These are phyloP conservation scores for Graphium sp. DNA, from an alignment of 2,329 filamentous ascomycete species.

Conservation along the genomic window DNA sequence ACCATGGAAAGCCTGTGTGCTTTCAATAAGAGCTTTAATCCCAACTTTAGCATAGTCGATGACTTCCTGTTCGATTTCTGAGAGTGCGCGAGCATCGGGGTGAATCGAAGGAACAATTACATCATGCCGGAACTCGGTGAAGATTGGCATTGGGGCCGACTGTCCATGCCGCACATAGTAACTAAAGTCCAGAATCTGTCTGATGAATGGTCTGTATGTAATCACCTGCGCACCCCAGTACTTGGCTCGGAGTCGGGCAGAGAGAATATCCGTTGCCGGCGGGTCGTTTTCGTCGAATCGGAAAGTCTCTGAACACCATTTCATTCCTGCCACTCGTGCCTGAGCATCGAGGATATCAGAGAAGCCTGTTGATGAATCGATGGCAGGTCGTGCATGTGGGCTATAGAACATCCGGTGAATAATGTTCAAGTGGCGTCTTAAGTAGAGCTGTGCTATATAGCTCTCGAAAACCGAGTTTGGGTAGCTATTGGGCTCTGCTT, in stretches of 20 bases:
- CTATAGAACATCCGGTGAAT: slow-evolving; percentile 42
- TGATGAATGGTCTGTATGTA: slow-evolving; percentile 64
- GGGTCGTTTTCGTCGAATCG: slow-evolving; percentile 49
- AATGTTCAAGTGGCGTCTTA: slow-evolving; percentile 46
- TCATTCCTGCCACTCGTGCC: slow-evolving; percentile 13
- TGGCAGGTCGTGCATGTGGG: slow-evolving; percentile 15
- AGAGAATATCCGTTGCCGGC: slow-evolving; percentile 60
- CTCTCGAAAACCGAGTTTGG: slow-evolving; percentile 33
- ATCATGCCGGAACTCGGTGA: slow-evolving; percentile 16
- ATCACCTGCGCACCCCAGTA: slow-evolving; percentile 89
- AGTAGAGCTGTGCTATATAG: slow-evolving; percentile 46
- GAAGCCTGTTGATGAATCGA: slow-evolving; percentile 13
- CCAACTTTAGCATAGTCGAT: slow-evolving; percentile 42
- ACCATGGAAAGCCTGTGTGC: slow-evolving; percentile 65
- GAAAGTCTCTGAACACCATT: slow-evolving; percentile 31
- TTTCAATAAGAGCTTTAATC: slow-evolving; percentile 62
- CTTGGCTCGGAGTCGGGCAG: slow-evolving; percentile 75
- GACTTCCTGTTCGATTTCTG: slow-evolving; percentile 25
- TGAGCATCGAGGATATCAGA: slow-evolving; percentile 20
- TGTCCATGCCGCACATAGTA: slow-evolving; percentile 15
- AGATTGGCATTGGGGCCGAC: too few species aligned
- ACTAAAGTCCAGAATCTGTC: slow-evolving; percentile 34
- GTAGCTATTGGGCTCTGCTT: slow-evolving; percentile 18
- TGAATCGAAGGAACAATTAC: slow-evolving; percentile 11
- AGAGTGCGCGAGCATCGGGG: slow-evolving; percentile 16